These are phyloP conservation scores for Hypoxylon sp. DNA, from an alignment of 2,329 filamentous ascomycete genomes.

Conservation along the genomic window DNA sequence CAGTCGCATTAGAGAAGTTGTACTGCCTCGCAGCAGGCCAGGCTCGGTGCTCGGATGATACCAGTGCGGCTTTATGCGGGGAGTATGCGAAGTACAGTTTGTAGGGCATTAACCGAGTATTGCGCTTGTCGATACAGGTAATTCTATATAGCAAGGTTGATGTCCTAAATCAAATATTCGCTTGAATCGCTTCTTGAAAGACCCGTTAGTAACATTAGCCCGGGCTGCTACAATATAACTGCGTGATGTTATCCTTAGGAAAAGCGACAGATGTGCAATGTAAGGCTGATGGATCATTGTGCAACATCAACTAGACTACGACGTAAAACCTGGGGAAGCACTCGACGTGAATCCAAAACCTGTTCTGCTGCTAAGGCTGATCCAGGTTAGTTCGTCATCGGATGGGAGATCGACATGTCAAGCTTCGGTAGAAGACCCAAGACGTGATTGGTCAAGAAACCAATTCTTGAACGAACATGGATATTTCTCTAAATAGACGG, in stretches of 20 bases:
- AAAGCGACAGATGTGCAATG: neutral
- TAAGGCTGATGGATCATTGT: conserved; percentile 6
- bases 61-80: neutral
- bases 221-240: neutral
- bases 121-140: neutral
- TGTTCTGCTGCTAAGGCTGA: conserved; percentile 18
- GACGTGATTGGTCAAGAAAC: conserved; percentile 28
- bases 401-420: conserved; percentile 34
- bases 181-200: neutral
- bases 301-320: conserved; percentile 13
- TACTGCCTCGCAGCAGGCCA: neutral
- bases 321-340: conserved; percentile 34
- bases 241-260: neutral
- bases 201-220: neutral
- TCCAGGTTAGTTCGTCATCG: conserved; percentile 23
- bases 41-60: neutral
- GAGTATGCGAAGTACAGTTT: neutral
- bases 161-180: neutral
- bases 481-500: neutral
- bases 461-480: conserved; percentile 6
- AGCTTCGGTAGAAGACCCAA: conserved; percentile 18
- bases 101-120: neutral
- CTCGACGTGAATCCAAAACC: conserved; percentile 3
- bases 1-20: neutral
- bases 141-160: neutral